Base-by-base conservation (phyloP, 2,329 filamentous ascomycete species). In the Stagonosporopsis rhizophila region DNA sequence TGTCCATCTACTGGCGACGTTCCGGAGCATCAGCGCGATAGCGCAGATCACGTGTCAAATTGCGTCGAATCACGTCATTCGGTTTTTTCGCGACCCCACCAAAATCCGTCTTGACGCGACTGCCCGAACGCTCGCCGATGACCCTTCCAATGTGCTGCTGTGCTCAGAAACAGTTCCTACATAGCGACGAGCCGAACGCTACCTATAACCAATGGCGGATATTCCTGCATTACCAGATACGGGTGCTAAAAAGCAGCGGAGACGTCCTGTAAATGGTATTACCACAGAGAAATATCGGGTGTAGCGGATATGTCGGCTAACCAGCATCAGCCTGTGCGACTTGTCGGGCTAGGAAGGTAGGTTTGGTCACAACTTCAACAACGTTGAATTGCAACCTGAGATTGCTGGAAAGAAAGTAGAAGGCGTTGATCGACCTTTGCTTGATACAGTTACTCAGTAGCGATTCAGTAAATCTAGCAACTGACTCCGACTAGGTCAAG, bases 251-350 rank as follows among this genome's bases (percentile, higher is more conserved):
- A 66, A 62, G 58, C 58, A 62, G 58, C 65, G 67, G 38, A 67
- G 59, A 54, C 64, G 67, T 45, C 65, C 66, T 39, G 51, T 68
- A n/a, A 70, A 70, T 52, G 67, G 67, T 69, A 61, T 22, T 20
- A 20, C 27, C 32, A 41, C 17, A 5, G 23, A 37, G 28, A 38
- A 23, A 40, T 11, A 7, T 22, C 25, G 25, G 15, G 12, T 27
- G 32, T 47, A 30, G 38, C 38, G 50, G 25, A 35, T 12, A 30
- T 15, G 6, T 32, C 28, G 41, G 47, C 63, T 66, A 56, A 64
- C 40, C 19, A 19, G 8, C 39, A 34, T 30, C 52, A 66, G 63
- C 63, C 2, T 66, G 63, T 56, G 58, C 56, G n/a, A 66, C 61
- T 11, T 66, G 63, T 53, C 55, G 61, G 30, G 63, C 63, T 22